Conservation (phyloP, 2,329 filamentous ascomycete genomes). For the Exophiala aquamarina region DNA sequence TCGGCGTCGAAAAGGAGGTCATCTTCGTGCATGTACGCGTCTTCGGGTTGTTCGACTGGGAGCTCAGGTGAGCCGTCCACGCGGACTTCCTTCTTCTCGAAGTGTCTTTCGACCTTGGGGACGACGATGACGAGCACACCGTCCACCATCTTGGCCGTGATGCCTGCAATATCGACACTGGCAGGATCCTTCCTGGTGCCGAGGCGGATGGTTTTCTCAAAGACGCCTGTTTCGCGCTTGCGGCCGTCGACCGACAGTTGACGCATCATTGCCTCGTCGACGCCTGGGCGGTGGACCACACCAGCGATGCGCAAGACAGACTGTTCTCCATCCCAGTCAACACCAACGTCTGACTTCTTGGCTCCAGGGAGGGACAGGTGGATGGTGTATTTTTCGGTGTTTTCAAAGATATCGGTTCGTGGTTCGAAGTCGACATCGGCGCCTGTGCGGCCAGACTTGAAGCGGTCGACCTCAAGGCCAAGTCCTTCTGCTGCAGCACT, state of each 20-base stretch:
- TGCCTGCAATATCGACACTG: conserved; percentile 65
- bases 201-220: conserved; percentile 69
- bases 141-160: conserved; percentile 75
- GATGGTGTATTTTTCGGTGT: conserved; percentile 63
- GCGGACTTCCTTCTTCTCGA: conserved; percentile 48
- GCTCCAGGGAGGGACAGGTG: conserved; percentile 75
- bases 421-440: conserved; percentile 39
- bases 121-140: conserved; percentile 75
- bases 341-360: conserved; percentile 73
- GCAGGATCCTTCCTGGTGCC: conserved; percentile 53
- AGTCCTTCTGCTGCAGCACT: conserved; percentile 27
- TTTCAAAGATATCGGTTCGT: conserved; percentile 68
- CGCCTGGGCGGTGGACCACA: conserved; percentile 69
- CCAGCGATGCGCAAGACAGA: conserved; percentile 67
- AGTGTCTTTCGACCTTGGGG: conserved; percentile 66
- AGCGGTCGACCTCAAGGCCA: conserved; percentile 21
- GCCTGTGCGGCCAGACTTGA: conserved; percentile 12
- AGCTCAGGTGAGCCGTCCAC: conserved; percentile 21
- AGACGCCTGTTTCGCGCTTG: conserved; percentile 72
- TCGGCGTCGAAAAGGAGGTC: conserved; percentile 50
- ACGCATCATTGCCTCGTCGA: conserved; percentile 67
- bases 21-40: conserved; percentile 40
- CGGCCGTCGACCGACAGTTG: conserved; percentile 67
- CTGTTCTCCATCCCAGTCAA: conserved; percentile 73
- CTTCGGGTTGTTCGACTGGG: conserved; percentile 31